Percentiles rank a stretch among this genome's conserved stretches.
These are phyloP conservation scores for Stemphylium beticola DNA, from an alignment of 2,329 filamentous ascomycete species.

Conservation along the genomic window DNA sequence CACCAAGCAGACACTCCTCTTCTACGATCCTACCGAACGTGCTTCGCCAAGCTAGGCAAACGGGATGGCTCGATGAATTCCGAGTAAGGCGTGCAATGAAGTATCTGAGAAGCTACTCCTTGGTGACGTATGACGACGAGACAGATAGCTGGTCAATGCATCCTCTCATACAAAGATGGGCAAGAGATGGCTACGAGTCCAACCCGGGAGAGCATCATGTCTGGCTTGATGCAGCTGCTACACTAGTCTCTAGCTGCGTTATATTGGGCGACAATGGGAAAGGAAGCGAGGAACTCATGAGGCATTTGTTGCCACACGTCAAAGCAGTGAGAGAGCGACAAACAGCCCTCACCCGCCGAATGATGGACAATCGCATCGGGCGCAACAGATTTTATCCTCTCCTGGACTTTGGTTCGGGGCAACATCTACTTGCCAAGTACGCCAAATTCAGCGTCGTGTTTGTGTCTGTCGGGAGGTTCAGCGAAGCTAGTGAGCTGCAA, in stretches of 20 bases:
- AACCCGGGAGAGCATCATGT: conserved; percentile 30
- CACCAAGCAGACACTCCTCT: too few relatives aligned
- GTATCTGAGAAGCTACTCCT: neutral
- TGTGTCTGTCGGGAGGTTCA: conserved; percentile 23
- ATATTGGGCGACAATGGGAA: conserved; percentile 2
- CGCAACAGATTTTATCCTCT: conserved; percentile 15
- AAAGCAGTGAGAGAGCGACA: conserved; percentile 4
- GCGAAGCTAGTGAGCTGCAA: conserved; percentile 37
- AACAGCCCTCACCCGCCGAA: conserved; percentile 13
- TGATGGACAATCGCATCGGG: conserved; percentile 7
- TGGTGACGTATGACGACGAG: conserved; percentile 32
- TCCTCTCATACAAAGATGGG: conserved; percentile 43
- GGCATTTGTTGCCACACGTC: conserved; percentile 5
- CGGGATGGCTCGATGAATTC: too few relatives aligned
- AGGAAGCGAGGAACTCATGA: conserved; percentile 1
- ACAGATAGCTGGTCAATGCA: conserved; percentile 39
- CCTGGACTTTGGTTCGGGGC: conserved; percentile 1
- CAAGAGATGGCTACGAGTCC: conserved; percentile 32
- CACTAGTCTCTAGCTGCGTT: conserved; percentile 30
- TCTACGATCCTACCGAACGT: too few relatives aligned
- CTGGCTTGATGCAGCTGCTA: conserved; percentile 38
- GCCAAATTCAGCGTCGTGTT: conserved; percentile 41
- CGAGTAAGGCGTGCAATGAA: too few relatives aligned
- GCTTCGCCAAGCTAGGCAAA: too few relatives aligned
- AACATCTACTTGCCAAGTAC: conserved; percentile 3